These are phyloP conservation scores for Saturnispora gosingensis DNA, from an alignment of 805 yeast genomes.

Conservation along the genomic window DNA sequence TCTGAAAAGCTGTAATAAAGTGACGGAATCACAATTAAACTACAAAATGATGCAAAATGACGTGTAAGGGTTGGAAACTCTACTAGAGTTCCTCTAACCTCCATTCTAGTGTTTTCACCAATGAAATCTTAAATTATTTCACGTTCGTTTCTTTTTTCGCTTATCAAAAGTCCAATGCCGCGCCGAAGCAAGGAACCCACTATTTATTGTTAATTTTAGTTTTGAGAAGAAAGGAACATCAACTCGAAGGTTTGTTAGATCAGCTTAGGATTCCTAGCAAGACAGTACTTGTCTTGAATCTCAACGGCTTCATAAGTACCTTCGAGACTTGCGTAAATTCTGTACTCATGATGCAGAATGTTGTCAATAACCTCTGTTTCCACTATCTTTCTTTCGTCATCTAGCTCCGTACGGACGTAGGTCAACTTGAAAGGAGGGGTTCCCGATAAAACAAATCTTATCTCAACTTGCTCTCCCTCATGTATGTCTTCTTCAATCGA, in stretches of 20 bases:
- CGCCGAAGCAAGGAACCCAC: background rate
- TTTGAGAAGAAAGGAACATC: background rate
- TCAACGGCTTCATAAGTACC: constrained; percentile 92
- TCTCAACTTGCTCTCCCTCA: constrained; percentile 90
- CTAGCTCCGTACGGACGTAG: constrained; percentile 55
- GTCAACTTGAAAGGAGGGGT: constrained; percentile 85
- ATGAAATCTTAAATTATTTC: background rate
- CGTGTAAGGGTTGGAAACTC: background rate
- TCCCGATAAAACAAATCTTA: constrained; percentile 74
- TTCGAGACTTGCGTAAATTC: constrained; percentile 70
- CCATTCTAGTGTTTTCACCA: background rate
- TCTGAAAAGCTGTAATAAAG: background rate
- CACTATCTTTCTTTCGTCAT: constrained; percentile 30
- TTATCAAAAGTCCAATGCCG: background rate
- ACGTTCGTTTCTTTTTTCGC: background rate
- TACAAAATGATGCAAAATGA: background rate
- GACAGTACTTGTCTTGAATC: constrained; percentile 78
- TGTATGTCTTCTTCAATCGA: constrained; percentile 71
- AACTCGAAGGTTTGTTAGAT: background rate
- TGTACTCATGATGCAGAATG: constrained; percentile 59
- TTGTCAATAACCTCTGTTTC: constrained; percentile 56
- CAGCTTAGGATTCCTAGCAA: constrained; percentile 26
- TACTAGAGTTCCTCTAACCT: background rate
- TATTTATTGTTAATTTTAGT: background rate
- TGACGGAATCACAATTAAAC: no score